Conservation (phyloP, 2,329 filamentous ascomycete species). For the Ophiostoma perfectum region DNA sequence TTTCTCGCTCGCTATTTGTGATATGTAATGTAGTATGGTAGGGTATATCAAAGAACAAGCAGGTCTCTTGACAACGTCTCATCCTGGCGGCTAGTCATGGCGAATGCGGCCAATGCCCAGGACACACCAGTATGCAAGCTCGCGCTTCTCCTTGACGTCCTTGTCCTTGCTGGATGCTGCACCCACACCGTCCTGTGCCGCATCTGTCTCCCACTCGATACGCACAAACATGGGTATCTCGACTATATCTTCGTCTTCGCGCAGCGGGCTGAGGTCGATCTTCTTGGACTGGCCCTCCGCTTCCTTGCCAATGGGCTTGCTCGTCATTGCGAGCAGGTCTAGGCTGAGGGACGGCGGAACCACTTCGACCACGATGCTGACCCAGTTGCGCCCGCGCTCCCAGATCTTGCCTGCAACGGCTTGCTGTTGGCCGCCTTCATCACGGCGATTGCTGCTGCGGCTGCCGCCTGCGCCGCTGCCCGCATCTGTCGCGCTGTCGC, state of each 20-base stretch:
- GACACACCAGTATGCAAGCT: slow-evolving; percentile 94
- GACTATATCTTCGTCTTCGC: slow-evolving; percentile 58
- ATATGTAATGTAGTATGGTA: not conserved
- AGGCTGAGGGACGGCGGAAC: slow-evolving; percentile 56
- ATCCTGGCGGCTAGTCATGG: slow-evolving; percentile 29
- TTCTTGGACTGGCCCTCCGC: slow-evolving; percentile 16
- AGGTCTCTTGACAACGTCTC: not conserved
- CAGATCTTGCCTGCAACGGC: slow-evolving; percentile 93
- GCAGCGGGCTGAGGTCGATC: slow-evolving; percentile 44
- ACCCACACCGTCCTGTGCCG: slow-evolving; percentile 57
- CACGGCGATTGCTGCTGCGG: slow-evolving; percentile 34
- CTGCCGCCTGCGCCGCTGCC: slow-evolving; percentile 29
- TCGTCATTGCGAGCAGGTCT: slow-evolving; percentile 33
- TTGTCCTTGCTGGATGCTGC: slow-evolving; percentile 48
- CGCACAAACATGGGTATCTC: slow-evolving; percentile 94
- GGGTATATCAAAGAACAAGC: not conserved
- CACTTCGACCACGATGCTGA: slow-evolving; percentile 87
- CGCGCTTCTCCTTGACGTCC: slow-evolving; percentile 68
- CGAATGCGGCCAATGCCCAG: slow-evolving; percentile 79
- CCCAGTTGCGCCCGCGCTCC: slow-evolving; percentile 91
- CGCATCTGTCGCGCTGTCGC: slow-evolving; percentile 40
- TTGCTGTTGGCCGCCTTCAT: slow-evolving; percentile 43
- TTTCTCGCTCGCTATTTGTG: slow-evolving; percentile 24
- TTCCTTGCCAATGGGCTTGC: slow-evolving; percentile 33
- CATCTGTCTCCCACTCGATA: slow-evolving; percentile 79